Conservation (phyloP, 345 rosid species). For the Ceriops decandra region DNA sequence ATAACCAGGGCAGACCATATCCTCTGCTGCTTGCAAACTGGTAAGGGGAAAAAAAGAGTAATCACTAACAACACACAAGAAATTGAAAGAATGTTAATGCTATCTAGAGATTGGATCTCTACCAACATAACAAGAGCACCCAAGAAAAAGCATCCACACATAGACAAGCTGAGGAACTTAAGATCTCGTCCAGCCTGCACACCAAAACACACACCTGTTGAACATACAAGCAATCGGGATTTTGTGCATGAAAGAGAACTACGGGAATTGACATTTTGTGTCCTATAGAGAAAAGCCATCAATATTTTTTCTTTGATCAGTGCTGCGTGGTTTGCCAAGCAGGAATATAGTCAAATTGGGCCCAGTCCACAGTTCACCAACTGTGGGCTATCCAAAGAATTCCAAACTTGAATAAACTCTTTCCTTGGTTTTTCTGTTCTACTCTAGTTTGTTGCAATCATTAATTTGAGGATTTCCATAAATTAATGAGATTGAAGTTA, state of each 20-base stretch:
- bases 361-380: too few species aligned
- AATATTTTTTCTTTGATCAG: neutral
- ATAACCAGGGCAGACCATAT: slow-evolving; percentile 24
- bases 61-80: neutral
- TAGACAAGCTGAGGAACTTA: slow-evolving; percentile 61
- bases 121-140: slow-evolving; percentile 58
- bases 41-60: neutral
- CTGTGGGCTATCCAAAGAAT: too few species aligned
- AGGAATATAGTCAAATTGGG: neutral
- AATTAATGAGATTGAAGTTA: neutral
- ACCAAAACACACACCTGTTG: neutral
- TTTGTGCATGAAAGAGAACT: neutral
- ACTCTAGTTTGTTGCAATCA: neutral
- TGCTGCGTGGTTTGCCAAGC: neutral
- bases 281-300: too few species aligned
- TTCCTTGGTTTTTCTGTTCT: too few species aligned
- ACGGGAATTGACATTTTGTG: too few species aligned
- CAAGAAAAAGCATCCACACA: slow-evolving; percentile 60
- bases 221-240: slow-evolving; percentile 4
- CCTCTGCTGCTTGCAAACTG: slow-evolving; percentile 26
- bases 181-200: slow-evolving; percentile 86
- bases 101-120: slow-evolving; percentile 11
- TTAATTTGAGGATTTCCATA: neutral
- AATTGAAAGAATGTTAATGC: neutral
- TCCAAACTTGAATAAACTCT: too few species aligned